Base-by-base conservation (phyloP, 1,284 basidiomycete species). In the Moesziomyces globuligerus region DNA sequence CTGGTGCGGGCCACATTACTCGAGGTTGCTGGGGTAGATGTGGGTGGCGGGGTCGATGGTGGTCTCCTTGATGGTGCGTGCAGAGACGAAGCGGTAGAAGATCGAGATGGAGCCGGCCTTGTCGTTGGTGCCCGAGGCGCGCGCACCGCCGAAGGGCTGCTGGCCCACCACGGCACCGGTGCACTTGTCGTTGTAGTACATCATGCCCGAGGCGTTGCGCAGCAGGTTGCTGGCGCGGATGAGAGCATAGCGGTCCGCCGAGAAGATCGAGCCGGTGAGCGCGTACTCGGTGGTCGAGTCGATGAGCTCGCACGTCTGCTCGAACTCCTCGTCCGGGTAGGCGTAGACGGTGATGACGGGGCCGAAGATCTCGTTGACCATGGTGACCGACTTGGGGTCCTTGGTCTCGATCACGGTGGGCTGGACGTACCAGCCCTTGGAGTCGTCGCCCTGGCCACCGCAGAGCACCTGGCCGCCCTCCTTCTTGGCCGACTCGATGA, bases 311-410 rank as follows among this genome's bases (percentile, higher is more conserved):
- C 93, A 87, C 0, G 91, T 95, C 85, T 91, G 86, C 64, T 94
- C 91, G 72, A 87, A 92, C 72, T 95, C 88, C 21, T 78, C 71
- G 48, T 81, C 80, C 32, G 64, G 64, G 51, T 71, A 72, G 23
- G 54, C 51, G 84, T 86, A 78, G 75, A 92, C 92, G 36, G 95
- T 97, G 62, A 98, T 83, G 49, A 98, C 94, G 34, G 96, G 96
- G 4, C 96, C 96, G 76, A 98, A 98, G 79, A 98, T 92, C 85
- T 98, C 95, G 78, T 97, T 92, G 28, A 88, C 88, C 89, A 98
- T 93, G 10, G 94, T 96, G 48, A 96, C 85, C 6, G 90, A 91
- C 76, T 89, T 88, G 48, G 95, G 94, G 83, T 98, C 92, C 83
- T 91, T 91, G 78, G 91, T 96, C 72, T 93, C 85, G 80, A 99